Conservation (phyloP, 202 grass and related monocot species). For the Brachypodium distachyon region DNA sequence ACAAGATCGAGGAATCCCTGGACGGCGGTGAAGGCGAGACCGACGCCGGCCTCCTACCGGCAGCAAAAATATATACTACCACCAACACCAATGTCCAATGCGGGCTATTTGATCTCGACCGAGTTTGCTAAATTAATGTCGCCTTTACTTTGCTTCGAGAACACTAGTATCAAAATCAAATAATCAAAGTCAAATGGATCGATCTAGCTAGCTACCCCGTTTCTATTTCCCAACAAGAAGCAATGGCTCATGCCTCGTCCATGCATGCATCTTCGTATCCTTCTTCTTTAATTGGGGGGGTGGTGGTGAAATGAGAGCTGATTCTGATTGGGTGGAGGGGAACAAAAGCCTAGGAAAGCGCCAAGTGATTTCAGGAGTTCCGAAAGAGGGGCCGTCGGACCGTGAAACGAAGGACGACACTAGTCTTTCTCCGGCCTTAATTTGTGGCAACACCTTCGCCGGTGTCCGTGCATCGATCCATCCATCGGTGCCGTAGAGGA, state of each 20-base stretch:
- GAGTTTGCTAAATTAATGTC: not conserved
- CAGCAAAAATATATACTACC: not conserved
- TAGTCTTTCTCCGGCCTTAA: too few species aligned
- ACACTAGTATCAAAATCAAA: not conserved
- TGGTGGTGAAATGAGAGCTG: too few species aligned
- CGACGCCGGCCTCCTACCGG: not conserved
- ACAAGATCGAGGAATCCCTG: not conserved
- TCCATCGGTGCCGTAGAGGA: too few species aligned
- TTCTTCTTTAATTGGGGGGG: not conserved
- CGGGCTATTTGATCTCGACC: not conserved
- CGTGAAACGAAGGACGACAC: too few species aligned
- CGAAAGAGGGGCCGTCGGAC: not conserved
- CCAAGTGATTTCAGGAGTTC: not conserved
- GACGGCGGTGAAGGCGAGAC: not conserved
- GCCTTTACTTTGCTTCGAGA: constrained; percentile 5
- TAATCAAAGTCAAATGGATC: not conserved
- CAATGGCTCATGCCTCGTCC: not conserved
- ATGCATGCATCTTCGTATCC: not conserved
- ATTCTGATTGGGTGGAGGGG: not conserved
- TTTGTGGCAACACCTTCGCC: too few species aligned
- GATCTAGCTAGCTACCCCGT: too few species aligned
- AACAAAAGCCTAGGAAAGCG: not conserved
- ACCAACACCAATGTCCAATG: too few species aligned
- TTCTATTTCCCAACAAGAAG: constrained; percentile 16
- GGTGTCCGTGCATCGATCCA: too few species aligned